Percentiles rank a stretch among this genome's conserved stretches.
Evolutionary conservation across 257 asterid species (phyloP).

Genomic region (Haberlea rhodopensis): DNA sequence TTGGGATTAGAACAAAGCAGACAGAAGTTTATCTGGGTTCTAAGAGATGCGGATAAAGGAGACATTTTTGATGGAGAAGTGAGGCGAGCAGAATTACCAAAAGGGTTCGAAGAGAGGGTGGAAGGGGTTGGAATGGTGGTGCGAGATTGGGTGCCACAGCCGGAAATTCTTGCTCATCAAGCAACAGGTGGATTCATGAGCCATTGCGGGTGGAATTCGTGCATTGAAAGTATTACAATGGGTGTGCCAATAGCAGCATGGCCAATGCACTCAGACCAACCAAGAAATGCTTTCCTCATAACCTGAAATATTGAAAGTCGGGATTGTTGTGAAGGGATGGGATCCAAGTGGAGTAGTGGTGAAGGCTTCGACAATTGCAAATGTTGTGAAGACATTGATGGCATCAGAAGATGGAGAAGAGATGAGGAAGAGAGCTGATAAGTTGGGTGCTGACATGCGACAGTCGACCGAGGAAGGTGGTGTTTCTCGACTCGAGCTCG

Average conservation of each 20-base stretch:
- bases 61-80: slow-evolving; percentile 41
- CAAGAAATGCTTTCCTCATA: slow-evolving; percentile 41
- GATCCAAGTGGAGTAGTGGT: slow-evolving; percentile 24
- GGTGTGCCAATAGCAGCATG: slow-evolving; percentile 57
- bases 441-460: slow-evolving; percentile 20
- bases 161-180: slow-evolving; percentile 42
- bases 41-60: slow-evolving; percentile 55
- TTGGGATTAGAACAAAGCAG: slow-evolving; percentile 44
- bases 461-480: slow-evolving; percentile 40
- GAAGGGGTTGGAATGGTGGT: slow-evolving; percentile 44
- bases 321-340: slow-evolving; percentile 37
- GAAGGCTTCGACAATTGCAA: slow-evolving; percentile 33
- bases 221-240: slow-evolving; percentile 41
- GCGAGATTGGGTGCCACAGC: slow-evolving; percentile 60
- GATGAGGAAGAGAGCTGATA: slow-evolving; percentile 41
- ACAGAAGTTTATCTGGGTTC: slow-evolving; percentile 51
- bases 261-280: slow-evolving; percentile 70
- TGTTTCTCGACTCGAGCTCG: slow-evolving; percentile 32
- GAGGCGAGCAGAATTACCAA: slow-evolving; percentile 35
- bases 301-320: slow-evolving; percentile 43
- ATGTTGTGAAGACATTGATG: slow-evolving; percentile 43
- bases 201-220: slow-evolving; percentile 55
- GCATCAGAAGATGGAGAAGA: slow-evolving; percentile 46
- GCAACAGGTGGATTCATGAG: slow-evolving; percentile 47
- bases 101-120: slow-evolving; percentile 42